Evolutionary conservation across 1,139 yeast genomes (phyloP), one percentile per base, ranked within the genome.

Genomic region (Diutina mesorugosa): DNA sequence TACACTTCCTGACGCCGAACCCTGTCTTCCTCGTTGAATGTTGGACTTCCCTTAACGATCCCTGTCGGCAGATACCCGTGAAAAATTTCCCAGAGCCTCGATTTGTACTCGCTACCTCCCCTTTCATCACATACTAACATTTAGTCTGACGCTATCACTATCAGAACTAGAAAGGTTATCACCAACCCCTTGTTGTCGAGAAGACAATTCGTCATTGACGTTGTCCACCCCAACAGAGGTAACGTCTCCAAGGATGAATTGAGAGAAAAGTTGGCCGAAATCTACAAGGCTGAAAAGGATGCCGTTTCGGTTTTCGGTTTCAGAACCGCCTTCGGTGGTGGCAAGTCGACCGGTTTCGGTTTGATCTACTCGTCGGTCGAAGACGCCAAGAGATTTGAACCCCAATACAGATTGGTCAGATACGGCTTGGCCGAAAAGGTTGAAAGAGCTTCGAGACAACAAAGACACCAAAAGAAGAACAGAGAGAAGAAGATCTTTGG

Each of bases 391-490:
- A 91, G 85, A 81, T 93, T 93, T 78, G 99, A 93, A 84, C 99
- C 99, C 83, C 76, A 90, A 69, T 93, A 93, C 95, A 91, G 99
- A 84, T 90, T 90, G 75, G 96, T 93, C 72, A 93, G 99, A 88
- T 88, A 89, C 84, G 99, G 98, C 72, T 85, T 91, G 76, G 97
- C 96, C 75, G 81, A 81, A 69, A 90, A 89, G 85, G 90, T 86
- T 72, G 98, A 93, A 79, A 90, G 90, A 85, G 83, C 97, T 71
- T 90, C 97, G 71, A 90, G 98, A 90, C 97, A 91, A 84, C 99
- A 95, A 84, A 90, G 99, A 85, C 95, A 95, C 83, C 99, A 93
- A 87, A 90, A 89, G 91, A 93, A 93, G 93, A 93, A 93, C 96
- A 91, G 98, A 86, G 97, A 89, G 73, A 86, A 87, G 90, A 93